phyloP scores from a whole-genome alignment of 345 rosid genomes.

The Tarenaya hassleriana region DNA sequence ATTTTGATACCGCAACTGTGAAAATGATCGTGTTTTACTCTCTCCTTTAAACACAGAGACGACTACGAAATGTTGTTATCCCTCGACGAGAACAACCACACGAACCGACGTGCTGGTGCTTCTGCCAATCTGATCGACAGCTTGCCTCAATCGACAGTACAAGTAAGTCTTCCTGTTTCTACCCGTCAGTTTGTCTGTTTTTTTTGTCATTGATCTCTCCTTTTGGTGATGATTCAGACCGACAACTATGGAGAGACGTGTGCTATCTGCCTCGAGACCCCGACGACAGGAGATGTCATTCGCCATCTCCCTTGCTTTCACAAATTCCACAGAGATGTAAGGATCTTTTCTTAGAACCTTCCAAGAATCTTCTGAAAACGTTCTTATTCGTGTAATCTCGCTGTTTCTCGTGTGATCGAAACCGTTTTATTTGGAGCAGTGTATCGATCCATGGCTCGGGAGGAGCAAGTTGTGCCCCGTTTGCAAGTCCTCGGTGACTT shows the following conservation, averaged over 20 bases:
- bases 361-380: neutral
- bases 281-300: slow-evolving; percentile 63
- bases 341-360: slow-evolving; percentile 13
- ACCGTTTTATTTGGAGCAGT: slow-evolving; percentile 41
- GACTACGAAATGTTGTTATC: slow-evolving; percentile 92
- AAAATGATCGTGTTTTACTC: neutral
- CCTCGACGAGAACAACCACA: slow-evolving; percentile 63
- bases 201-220: neutral
- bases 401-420: neutral
- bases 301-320: slow-evolving; percentile 97
- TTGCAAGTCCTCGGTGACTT: slow-evolving; percentile 74
- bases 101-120: slow-evolving; percentile 46
- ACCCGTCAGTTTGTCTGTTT: no score
- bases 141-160: slow-evolving; percentile 74
- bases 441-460: slow-evolving; percentile 92
- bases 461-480: slow-evolving; percentile 77
- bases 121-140: slow-evolving; percentile 56
- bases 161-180: slow-evolving; percentile 25
- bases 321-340: slow-evolving; percentile 91
- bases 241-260: slow-evolving; percentile 63
- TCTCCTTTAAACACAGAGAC: slow-evolving; percentile 40
- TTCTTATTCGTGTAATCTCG: neutral
- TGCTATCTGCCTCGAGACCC: slow-evolving; percentile 79
- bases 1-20: no score
- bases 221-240: slow-evolving; percentile 37